Base-by-base conservation (phyloP, 2,329 filamentous ascomycete species). In the Xenosphaeropsis pyriputrescens region DNA sequence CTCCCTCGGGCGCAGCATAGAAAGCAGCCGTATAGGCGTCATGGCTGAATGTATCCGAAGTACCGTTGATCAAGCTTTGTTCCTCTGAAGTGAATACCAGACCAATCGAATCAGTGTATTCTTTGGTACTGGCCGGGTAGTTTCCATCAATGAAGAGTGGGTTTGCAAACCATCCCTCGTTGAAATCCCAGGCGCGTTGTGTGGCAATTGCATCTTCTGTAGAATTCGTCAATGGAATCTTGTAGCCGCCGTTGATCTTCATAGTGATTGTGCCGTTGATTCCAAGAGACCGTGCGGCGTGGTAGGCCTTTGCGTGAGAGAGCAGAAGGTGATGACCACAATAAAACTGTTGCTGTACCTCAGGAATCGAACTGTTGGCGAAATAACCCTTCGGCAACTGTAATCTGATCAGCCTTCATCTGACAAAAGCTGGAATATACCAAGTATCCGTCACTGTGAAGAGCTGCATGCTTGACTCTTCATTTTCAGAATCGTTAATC, bases 11-110 rank as follows among this genome's bases (percentile, higher is more conserved):
- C 0, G 64, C 59, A 3, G 62, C 59, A n/a, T 73, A 64, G 1
- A 72, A 65, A 0, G 64, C 66, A 0, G 68, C 65, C 0, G 68
- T 73, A 54, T 77, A 77, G 0, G 70, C 66, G 43, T 77, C 70
- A 29, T 76, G 63, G 6, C 63, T 68, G 30, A 72, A 61, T 39
- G 74, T 67, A 50, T 76, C 72, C 3, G 64, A 60, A 0, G 67
- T 72, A 6, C 63, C 60, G 15, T 61, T 58, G 19, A 72, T 63
- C 35, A 64, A 61, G 2, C 45, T 48, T n/a, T 76, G 55, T 30
- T 79, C 60, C 2, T 57, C 54, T 0, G 58, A 44, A 1, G 57
- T 70, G 19, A 77, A 58, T 2, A 42, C 52, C 0, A 62, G 61
- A 2, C 65, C 57, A n/a, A 65, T 59, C 13, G 62, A 59, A 0